These are phyloP conservation scores for Cenococcum geophilum DNA, from an alignment of 495 filamentous ascomycete genomes.

Conservation along the genomic window DNA sequence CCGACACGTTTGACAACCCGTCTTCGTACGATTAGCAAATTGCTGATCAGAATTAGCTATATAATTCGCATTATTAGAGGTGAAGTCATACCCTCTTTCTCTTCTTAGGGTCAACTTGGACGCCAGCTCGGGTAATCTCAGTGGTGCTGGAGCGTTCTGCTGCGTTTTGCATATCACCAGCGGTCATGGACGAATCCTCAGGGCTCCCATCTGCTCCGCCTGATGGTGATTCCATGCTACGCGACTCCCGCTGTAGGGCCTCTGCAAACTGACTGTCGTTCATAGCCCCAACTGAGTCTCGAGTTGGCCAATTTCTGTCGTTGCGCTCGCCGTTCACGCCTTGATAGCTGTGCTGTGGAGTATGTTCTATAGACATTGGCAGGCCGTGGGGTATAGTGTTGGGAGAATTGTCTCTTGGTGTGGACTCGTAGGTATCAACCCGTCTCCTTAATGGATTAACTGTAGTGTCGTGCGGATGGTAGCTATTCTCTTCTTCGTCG, in stretches of 20 bases:
- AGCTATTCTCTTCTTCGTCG: constrained; percentile 15
- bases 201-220: constrained; percentile 4
- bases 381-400: constrained; percentile 6
- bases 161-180: constrained; percentile 8
- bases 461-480: constrained; percentile 9
- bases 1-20: constrained; percentile 92
- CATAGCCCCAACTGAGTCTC: constrained; percentile 6
- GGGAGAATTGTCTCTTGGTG: constrained; percentile 12
- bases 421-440: constrained; percentile 14
- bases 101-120: constrained; percentile 33
- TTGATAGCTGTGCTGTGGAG: constrained; percentile 14
- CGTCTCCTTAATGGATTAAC: constrained; percentile 6
- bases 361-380: constrained; percentile 10
- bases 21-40: constrained; percentile 96
- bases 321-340: constrained; percentile 12
- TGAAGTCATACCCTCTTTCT: constrained; percentile 26
- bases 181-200: not conserved
- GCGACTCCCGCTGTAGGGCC: constrained; percentile 16
- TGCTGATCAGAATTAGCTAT: constrained; percentile 47
- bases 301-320: constrained; percentile 18
- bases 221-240: constrained; percentile 9
- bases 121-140: constrained; percentile 27
- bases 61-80: constrained; percentile 12
- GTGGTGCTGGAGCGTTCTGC: constrained; percentile 18
- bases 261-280: constrained; percentile 10